A percentile compares a stretch with the other conserved stretches of the same genome.
Conservation (phyloP, 2,329 filamentous ascomycete genomes). For the Pseudogymnoascus sp. region DNA sequence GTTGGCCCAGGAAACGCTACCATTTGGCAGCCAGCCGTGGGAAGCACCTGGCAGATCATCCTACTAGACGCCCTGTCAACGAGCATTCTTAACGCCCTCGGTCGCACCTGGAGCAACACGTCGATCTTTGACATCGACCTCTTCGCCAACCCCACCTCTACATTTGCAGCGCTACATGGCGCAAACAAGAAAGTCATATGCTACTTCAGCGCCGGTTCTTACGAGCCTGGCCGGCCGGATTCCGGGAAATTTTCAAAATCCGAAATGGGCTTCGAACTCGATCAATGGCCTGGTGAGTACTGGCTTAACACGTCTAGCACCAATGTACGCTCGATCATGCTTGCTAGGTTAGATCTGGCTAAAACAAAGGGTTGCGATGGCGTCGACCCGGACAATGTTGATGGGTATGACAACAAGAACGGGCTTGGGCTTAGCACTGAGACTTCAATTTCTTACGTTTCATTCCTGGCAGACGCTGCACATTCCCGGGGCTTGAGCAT, state of each 20-base stretch:
- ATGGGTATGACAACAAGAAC: constrained; percentile 58
- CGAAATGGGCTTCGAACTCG: constrained; percentile 51
- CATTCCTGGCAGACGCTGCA: constrained; percentile 44
- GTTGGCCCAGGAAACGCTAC: neutral
- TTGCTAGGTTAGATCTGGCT: constrained; percentile 50
- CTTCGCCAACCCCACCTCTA: constrained; percentile 45
- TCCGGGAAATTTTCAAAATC: constrained; percentile 42
- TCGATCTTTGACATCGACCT: constrained; percentile 41
- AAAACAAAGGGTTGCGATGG: constrained; percentile 56
- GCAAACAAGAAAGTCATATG: constrained; percentile 57
- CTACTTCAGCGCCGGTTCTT: constrained; percentile 66
- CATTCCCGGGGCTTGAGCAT: constrained; percentile 47
- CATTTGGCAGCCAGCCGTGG: constrained; percentile 47
- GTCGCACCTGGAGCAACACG: constrained; percentile 15
- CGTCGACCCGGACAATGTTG: constrained; percentile 65
- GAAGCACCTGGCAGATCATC: constrained; percentile 55
- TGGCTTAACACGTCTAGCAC: constrained; percentile 56
- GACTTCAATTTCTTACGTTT: no score
- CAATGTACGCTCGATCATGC: constrained; percentile 61
- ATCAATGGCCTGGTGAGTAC: constrained; percentile 59
- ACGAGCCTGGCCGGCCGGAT: constrained; percentile 55
- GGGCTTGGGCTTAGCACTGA: constrained; percentile 37
- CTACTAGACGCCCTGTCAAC: constrained; percentile 36
- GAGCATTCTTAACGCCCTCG: no score
- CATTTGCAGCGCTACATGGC: constrained; percentile 39